Evolutionary conservation across 129 eudicot species (phyloP), one percentile per base, ranked within the genome.

Genomic region (Calendula officinalis): DNA sequence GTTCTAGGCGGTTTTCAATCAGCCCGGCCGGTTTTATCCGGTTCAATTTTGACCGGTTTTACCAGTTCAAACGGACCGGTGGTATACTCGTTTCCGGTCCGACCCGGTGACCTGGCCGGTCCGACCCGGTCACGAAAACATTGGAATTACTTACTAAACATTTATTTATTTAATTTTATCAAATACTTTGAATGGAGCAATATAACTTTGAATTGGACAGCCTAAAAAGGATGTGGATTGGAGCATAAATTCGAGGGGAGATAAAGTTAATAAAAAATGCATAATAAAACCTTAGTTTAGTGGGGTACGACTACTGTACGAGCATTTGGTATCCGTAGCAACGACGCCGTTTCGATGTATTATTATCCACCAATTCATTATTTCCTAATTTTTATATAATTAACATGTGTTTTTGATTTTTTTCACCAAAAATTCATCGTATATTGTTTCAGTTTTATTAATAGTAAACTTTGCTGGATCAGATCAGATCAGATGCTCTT

Each of bases 401-500:
- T 7, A 37, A 32, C 59, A 56, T 64, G 47, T 44, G 66, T 27
- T 7, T 15, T n/a, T n/a, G n/a, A n/a, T n/a, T n/a, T n/a, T n/a
- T 44, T 54, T 38, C 17, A 17, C 53, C 46, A 12, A 14, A 42
- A 41, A 6, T 52, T 52, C 64, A 16, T 33, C 33, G 36, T 54
- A 34, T 27, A 16, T 53, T 16, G 33, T 5, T 12, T 45, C 6
- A 63, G 17, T 15, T 15, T 58, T 6, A 15, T 32, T 14, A 43
- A 33, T 6, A 42, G 22, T 27, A 60, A 50, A 22, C 30, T 34
- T 39, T 30, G 43, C 40, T 11, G 44, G 16, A 63, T 54, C 33
- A 33, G 44, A 58, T 67, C 62, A 67, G 47, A 67, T 67, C 72
- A 67, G 72, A 72, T 72, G 77, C 71, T 32, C 34, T 44, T 54